A percentile compares a stretch with the other conserved stretches of the same genome.
Evolutionary conservation across 202 grass and related monocot species (phyloP).

Genomic region (Panicum virgatum): DNA sequence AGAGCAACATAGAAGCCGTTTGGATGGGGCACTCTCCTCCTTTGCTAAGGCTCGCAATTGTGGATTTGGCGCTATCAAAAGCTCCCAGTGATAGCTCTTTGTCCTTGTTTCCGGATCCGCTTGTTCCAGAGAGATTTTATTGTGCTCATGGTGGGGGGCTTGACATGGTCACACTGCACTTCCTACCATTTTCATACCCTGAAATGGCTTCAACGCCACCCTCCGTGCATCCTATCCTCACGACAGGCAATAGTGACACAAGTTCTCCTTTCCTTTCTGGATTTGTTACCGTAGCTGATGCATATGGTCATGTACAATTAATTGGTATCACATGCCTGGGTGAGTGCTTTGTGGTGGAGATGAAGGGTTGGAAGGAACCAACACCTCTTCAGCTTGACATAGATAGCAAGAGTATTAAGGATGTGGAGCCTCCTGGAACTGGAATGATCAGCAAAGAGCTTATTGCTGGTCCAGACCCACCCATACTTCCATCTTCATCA

Average conservation of each 20-base stretch:
- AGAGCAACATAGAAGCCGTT: conserved; percentile 45
- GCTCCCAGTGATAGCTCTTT: conserved; percentile 44
- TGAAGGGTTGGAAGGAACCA: conserved; percentile 91
- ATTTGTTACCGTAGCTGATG: conserved; percentile 74
- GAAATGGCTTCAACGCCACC: conserved; percentile 70
- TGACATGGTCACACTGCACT: conserved; percentile 74
- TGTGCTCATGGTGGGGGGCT: conserved; percentile 93
- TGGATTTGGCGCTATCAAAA: conserved; percentile 76
- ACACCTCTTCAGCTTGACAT: conserved; percentile 58
- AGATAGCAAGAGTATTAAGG: conserved; percentile 43
- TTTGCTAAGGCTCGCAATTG: conserved; percentile 78
- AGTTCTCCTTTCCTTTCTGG: conserved; percentile 64
- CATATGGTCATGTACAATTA: conserved; percentile 79
- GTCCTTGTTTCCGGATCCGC: conserved; percentile 80
- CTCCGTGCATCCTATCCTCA: conserved; percentile 77
- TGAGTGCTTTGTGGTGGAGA: conserved; percentile 86
- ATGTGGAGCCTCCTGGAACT: conserved; percentile 49
- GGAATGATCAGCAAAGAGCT: conserved; percentile 81
- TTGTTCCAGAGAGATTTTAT: conserved; percentile 86
- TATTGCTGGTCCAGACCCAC: conserved; percentile 66
- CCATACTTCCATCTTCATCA: conserved; percentile 65
- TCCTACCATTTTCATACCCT: conserved; percentile 78
- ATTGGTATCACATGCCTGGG: conserved; percentile 68
- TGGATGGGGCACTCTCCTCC: conserved; percentile 66
- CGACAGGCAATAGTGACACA: conserved; percentile 51